Evolutionary conservation across 208 protist species (phyloP), one percentile per base, ranked within the genome.

Genomic region (Tritrichomonas musculus): DNA sequence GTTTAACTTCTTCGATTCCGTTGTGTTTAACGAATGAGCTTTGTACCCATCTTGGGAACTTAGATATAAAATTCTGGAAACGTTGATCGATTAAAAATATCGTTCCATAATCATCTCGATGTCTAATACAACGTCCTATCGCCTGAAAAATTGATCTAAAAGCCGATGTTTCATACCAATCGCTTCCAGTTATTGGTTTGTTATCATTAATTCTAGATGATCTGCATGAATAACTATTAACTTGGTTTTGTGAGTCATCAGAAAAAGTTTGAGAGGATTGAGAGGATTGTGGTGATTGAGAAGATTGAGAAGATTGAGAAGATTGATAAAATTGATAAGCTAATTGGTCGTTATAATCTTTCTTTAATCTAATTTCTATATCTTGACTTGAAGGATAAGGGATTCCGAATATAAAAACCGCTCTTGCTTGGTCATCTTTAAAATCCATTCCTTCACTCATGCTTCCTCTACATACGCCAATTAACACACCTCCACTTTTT

Each of bases 381-480:
- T 84, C 44, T 3, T 53, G 49, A 47, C 4, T 25, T 13, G 36
- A 20, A 53, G 73, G 73, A 84, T 84, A 84, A 33, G 73, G 73
- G 13, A 84, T 84, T 53, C 73, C 73, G 20, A 84, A 84, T 1
- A 39, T 47, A 41, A 94, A 39, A 9, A 94, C 93, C n/a, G 93
- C 93, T 65, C 94, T 80, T 64, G 88, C 57, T 41, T 93, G 65
- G 0, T 44, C 5, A 60, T 94, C 77, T 69, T n/a, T 25, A 49
- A 94, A 94, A 30, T 94, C 93, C 4, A 94, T 94, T 39, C 94
- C 94, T 94, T 94, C 94, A 69, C 94, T 94, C 17, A 94, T 75
- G 36, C 55, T 93, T 64, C 94, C 94, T 75, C 93, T 80, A 50
- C 93, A 94, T 27, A 94, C 75, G 27, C 50, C 94, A 41, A 94